Evolutionary conservation across 768 basidiomycete genomes (phyloP), one percentile per base, ranked within the genome.

Genomic region (Erythrobasidium yunnanense): DNA sequence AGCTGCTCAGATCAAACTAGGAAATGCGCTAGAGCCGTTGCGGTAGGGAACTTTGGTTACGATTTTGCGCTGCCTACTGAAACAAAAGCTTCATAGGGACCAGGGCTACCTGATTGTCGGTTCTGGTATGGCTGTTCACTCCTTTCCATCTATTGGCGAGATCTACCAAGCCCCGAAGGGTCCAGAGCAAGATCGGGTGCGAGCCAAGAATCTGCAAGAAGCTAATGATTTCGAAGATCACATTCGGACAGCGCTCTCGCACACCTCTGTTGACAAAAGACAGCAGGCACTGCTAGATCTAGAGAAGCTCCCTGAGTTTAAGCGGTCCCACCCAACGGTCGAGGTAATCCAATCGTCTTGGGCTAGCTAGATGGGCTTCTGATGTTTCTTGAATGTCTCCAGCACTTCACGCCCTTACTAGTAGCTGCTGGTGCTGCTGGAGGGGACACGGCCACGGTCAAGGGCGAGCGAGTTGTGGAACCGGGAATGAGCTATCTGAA

Each of bases 51-150:
- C 32, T 29, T 18, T 2, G 7, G n/a, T 46, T 20, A 7, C 27
- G 4, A 4, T 55, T 27, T 27, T 33, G 35, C 35, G 5, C 8
- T 55, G 6, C 7, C n/a, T n/a, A n/a, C 17, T 27, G 53, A 25
- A 22, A 20, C 8, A 18, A 33, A 35, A 4, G 25, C 47, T 27
- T 17, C 8, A n/a, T 27, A 60, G 57, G 2, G 4, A 11, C 8
- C 42, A 27, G 17, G 65, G 65, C 34, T 66, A 55, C 30, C 65
- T 66, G 34, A 54, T 66, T 33, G 11, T 66, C n/a, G 65, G 65
- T 22, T 55, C 53, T 4, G 65, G 65, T 18, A 66, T 55, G 65
- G 30, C 51, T 6, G 51, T 54, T n/a, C 65, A 66, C 52, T 8
- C 6, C 23, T 65, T 65, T 38, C 49, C 53, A 42, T 38, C 20